Conservation (phyloP, 352 stramenopile genomes). For the Pythium sp. region DNA sequence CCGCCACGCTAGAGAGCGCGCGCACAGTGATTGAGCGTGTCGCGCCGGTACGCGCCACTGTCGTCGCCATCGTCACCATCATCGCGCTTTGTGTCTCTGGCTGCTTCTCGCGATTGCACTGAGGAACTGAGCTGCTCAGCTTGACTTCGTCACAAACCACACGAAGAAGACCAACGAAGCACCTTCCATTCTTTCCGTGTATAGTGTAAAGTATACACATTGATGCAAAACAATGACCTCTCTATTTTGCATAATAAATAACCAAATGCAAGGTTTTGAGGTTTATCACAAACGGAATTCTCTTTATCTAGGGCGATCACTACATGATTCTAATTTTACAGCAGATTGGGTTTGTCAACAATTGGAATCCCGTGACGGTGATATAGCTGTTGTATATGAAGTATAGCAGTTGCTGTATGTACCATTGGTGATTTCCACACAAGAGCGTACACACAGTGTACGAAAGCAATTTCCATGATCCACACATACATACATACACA, state of each 20-base stretch:
- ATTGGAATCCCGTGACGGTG: no score
- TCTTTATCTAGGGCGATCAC: no score
- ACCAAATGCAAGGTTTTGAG: no score
- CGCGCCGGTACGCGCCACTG: not conserved
- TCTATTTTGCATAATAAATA: not conserved
- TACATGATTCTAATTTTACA: no score
- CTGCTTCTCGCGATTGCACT: not conserved
- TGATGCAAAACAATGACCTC: not conserved
- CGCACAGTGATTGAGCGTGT: not conserved
- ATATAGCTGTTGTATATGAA: no score
- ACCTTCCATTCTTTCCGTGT: not conserved
- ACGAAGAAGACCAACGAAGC: constrained; percentile 17
- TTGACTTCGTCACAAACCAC: not conserved
- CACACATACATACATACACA: not conserved
- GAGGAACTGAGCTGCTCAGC: constrained; percentile 3
- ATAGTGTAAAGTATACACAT: not conserved
- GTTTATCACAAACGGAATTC: no score
- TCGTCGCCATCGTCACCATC: not conserved
- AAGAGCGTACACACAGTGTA: not conserved
- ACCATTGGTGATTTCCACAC: not conserved
- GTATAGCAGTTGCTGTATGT: no score
- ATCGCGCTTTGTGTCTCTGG: not conserved
- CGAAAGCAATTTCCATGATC: not conserved
- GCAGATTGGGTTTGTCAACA: no score
- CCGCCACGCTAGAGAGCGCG: constrained; percentile 20